These are phyloP conservation scores for Mimosa pudica DNA, from an alignment of 306 rosid species.

Conservation along the genomic window DNA sequence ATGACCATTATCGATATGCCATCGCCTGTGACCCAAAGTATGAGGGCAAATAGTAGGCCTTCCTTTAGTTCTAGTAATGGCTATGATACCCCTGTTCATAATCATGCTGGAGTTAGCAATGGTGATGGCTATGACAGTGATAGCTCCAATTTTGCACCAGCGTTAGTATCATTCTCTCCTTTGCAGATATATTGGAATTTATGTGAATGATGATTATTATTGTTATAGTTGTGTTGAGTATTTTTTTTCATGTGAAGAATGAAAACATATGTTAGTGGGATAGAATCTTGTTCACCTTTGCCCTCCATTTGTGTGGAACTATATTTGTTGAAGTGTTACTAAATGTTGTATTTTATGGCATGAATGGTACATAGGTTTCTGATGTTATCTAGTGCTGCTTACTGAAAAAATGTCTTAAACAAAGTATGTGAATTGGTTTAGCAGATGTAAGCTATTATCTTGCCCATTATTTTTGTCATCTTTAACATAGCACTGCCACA, in stretches of 20 bases:
- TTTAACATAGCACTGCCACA: too few relatives aligned
- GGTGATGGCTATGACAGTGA: slow-evolving; percentile 79
- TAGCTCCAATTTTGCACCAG: slow-evolving; percentile 67
- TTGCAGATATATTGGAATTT: neutral
- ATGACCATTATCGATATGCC: slow-evolving; percentile 78
- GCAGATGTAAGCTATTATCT: too few relatives aligned
- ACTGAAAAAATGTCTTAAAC: neutral
- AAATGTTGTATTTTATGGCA: neutral
- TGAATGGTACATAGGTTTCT: neutral
- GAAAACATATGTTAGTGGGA: neutral
- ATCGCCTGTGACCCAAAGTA: slow-evolving; percentile 56
- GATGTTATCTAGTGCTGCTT: too few relatives aligned
- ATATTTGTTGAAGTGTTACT: neutral
- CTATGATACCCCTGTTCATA: slow-evolving; percentile 51
- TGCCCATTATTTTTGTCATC: too few relatives aligned
- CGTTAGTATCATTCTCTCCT: slow-evolving; percentile 53
- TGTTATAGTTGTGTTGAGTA: neutral
- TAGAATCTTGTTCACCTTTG: neutral
- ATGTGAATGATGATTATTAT: slow-evolving; percentile 3
- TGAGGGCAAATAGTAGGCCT: slow-evolving; percentile 59
- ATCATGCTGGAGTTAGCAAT: slow-evolving; percentile 43
- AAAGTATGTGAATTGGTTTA: too few relatives aligned
- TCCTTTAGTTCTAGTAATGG: slow-evolving; percentile 74
- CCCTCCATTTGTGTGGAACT: neutral
- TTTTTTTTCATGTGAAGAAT: neutral